A percentile compares a stretch with the other conserved stretches of the same genome.
phyloP scores from a whole-genome alignment of 2,329 filamentous ascomycete genomes.

The Hawksworthiomyces lignivorus region DNA sequence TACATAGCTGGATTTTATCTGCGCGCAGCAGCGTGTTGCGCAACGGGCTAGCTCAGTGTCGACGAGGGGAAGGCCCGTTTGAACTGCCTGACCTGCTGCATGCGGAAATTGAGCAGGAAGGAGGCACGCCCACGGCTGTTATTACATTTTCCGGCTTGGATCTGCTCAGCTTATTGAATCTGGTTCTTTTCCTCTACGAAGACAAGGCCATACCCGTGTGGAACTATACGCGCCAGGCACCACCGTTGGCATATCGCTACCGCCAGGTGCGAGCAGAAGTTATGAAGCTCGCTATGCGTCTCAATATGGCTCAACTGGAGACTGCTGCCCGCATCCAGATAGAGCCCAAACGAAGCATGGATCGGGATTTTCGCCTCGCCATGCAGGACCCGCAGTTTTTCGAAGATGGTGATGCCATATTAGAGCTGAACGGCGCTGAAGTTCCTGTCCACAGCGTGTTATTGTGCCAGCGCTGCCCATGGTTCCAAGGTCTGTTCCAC shows the following conservation, averaged over 20 bases:
- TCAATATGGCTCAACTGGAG: conserved; percentile 67
- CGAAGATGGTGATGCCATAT: conserved; percentile 67
- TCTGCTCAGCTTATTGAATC: conserved; percentile 68
- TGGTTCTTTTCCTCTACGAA: conserved; percentile 73
- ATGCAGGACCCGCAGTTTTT: conserved; percentile 64
- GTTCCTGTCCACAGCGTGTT: conserved; percentile 69
- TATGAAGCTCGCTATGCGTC: conserved; percentile 58
- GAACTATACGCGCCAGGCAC: conserved; percentile 65
- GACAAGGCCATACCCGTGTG: conserved; percentile 78
- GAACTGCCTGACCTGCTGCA: conserved; percentile 53
- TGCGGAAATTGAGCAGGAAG: conserved; percentile 33
- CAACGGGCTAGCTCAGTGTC: conserved; percentile 50
- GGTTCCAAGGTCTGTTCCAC: conserved; percentile 83
- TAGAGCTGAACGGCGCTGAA: conserved; percentile 71
- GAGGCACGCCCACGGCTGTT: conserved; percentile 37
- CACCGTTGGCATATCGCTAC: conserved; percentile 61
- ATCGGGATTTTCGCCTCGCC: conserved; percentile 63
- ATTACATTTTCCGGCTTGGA: conserved; percentile 65
- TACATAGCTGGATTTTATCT: conserved; percentile 73
- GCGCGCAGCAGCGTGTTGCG: conserved; percentile 66
- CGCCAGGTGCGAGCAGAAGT: conserved; percentile 75
- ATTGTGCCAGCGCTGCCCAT: conserved; percentile 77
- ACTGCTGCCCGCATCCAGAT: conserved; percentile 69
- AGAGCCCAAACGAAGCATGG: conserved; percentile 54
- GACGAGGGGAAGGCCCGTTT: conserved; percentile 41